Conservation (phyloP, 2,329 filamentous ascomycete species). For the Phoma herbarum region DNA sequence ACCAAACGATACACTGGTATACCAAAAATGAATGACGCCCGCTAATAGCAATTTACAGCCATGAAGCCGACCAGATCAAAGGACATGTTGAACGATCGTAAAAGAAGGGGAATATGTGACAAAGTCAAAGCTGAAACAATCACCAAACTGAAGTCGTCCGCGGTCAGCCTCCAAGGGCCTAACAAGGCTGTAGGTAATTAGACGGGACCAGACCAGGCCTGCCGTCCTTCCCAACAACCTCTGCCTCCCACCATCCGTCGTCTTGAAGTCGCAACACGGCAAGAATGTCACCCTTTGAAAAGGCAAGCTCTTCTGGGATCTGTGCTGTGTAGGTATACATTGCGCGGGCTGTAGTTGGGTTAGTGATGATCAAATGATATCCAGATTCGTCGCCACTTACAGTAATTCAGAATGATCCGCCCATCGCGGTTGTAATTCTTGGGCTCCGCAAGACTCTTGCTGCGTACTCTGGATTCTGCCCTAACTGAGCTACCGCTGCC, state of each 20-base stretch:
- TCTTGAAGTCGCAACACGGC: conserved; percentile 91
- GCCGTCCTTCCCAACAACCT: conserved; percentile 74
- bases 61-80: neutral
- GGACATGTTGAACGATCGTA: conserved; percentile 4
- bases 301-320: conserved; percentile 93
- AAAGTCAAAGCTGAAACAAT: neutral
- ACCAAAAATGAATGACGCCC: conserved; percentile 24
- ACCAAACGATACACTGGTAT: conserved; percentile 12
- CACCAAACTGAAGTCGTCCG: neutral
- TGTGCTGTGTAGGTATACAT: conserved; percentile 94
- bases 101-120: conserved; percentile 6
- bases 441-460: conserved; percentile 89
- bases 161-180: conserved; percentile 10
- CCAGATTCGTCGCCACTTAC: conserved; percentile 65
- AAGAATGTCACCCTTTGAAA: conserved; percentile 89
- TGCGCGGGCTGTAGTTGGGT: conserved; percentile 73
- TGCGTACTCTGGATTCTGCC: conserved; percentile 62
- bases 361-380: conserved; percentile 5
- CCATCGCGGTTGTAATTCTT: conserved; percentile 87
- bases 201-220: conserved; percentile 69
- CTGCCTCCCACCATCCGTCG: conserved; percentile 99
- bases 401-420: conserved; percentile 87
- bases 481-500: conserved; percentile 40
- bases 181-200: conserved; percentile 71
- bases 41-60: conserved; percentile 13